Evolutionary conservation across 2,329 filamentous ascomycete species (phyloP).

Genomic region (Monosporascus sp.): DNA sequence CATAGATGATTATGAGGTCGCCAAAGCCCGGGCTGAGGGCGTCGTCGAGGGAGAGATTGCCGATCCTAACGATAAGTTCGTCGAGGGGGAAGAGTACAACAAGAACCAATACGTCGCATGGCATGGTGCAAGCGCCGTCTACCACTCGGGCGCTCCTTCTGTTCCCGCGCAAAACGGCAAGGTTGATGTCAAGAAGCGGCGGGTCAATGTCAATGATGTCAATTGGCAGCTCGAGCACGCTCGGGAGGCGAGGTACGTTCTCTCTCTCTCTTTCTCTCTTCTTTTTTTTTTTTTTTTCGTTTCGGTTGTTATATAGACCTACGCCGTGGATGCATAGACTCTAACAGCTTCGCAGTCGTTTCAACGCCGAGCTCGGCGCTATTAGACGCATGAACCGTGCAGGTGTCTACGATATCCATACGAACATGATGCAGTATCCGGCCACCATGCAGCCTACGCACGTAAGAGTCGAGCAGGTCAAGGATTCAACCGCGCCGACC

Average conservation of each 20-base stretch:
- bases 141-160: slow-evolving; percentile 75
- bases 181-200: slow-evolving; percentile 74
- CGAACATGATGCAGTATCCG: slow-evolving; percentile 85
- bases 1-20: slow-evolving; percentile 82
- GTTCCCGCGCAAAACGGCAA: slow-evolving; percentile 74
- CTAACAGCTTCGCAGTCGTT: slow-evolving; percentile 53
- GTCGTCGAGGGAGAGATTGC: slow-evolving; percentile 84
- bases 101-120: slow-evolving; percentile 98
- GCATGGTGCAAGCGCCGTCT: slow-evolving; percentile 95
- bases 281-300: no score
- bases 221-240: slow-evolving; percentile 98
- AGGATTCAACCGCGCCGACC: slow-evolving; percentile 17
- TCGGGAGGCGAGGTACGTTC: slow-evolving; percentile 73
- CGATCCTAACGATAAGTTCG: slow-evolving; percentile 78
- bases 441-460: slow-evolving; percentile 85
- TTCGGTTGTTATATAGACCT: no score
- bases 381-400: slow-evolving; percentile 63
- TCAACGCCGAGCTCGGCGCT: slow-evolving; percentile 70
- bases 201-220: slow-evolving; percentile 81
- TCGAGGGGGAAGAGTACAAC: slow-evolving; percentile 84
- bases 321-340: background rate
- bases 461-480: slow-evolving; percentile 71
- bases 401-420: slow-evolving; percentile 90
- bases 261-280: background rate
- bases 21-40: slow-evolving; percentile 68